Percentiles rank a stretch among this genome's conserved stretches.
Evolutionary conservation across 2,329 filamentous ascomycete species (phyloP).

Genomic region (Clathrospora elynae): DNA sequence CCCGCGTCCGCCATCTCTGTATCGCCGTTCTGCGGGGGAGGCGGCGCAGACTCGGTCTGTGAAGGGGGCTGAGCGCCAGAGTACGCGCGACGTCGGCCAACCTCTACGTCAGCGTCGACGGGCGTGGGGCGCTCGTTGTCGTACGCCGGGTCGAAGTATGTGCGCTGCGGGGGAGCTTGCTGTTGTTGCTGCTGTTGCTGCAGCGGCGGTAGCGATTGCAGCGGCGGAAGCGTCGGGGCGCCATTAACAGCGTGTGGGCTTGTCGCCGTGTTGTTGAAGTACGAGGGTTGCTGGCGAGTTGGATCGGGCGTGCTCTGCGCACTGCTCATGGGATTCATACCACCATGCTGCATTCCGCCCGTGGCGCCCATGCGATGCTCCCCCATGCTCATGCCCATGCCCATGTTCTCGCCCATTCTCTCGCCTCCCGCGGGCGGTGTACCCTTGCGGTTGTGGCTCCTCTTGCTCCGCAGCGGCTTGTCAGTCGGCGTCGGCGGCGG

Average conservation of each 20-base stretch:
- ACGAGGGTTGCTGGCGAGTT: slow-evolving; percentile 33
- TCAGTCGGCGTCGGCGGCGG: slow-evolving; percentile 81
- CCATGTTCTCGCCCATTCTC: slow-evolving; percentile 5
- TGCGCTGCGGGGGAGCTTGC: slow-evolving; percentile 22
- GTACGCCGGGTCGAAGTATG: slow-evolving; percentile 42
- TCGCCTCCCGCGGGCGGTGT: slow-evolving; percentile 34
- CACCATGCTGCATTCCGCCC: slow-evolving; percentile 4
- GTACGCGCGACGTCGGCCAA: slow-evolving; percentile 31
- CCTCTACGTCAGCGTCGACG: slow-evolving; percentile 33
- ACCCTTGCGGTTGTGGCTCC: slow-evolving; percentile 62
- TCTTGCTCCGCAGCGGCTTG: slow-evolving; percentile 76
- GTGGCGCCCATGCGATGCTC: slow-evolving; percentile 3
- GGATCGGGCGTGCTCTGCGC: slow-evolving; percentile 50
- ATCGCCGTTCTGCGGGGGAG: slow-evolving; percentile 44
- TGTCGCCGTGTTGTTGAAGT: slow-evolving; percentile 32
- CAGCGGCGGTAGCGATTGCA: slow-evolving; percentile 34
- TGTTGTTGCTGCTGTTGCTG: slow-evolving; percentile 28
- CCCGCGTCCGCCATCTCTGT: slow-evolving; percentile 50
- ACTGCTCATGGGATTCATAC: slow-evolving; percentile 41
- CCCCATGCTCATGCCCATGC: not conserved
- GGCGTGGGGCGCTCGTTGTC: slow-evolving; percentile 36
- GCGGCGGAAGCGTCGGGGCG: slow-evolving; percentile 26
- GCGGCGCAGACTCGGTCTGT: slow-evolving; percentile 22
- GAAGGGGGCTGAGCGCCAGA: slow-evolving; percentile 33
- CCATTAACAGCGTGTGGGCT: slow-evolving; percentile 44